Evolutionary conservation across 306 rosid species (phyloP), one percentile per base, ranked within the genome.

Genomic region (Dryas drummondii): DNA sequence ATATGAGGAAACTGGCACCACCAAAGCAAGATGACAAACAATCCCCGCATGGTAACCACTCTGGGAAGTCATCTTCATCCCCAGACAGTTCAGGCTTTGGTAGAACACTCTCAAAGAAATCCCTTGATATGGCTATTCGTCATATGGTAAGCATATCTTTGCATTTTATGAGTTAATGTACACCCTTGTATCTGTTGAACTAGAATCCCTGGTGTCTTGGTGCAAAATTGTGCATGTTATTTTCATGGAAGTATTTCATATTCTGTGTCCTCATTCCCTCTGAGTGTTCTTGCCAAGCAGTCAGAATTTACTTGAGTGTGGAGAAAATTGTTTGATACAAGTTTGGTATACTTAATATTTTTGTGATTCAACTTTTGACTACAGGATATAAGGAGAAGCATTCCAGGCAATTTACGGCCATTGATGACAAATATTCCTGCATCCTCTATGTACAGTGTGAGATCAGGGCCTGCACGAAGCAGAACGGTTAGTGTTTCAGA

Each of bases 401-500:
- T 91, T 85, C 96, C 98, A 44, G 93, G 92, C 67, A 91, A 83
- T 80, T 76, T 93, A 73, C 89, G 98, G 72, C 98, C 98, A 16
- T 79, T 91, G 77, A 93, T 93, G 97, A 91, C 97, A 83, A 93
- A 93, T 80, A 93, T 93, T 80, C 98, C 98, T 41, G 97, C 98
- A 72, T 93, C 98, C 57, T 91, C 98, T 44, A 85, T 93, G 97
- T 91, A 91, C 77, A 93, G 97, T 41, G 96, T 93, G 86, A 85
- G 98, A 80, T 89, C 97, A 40, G 97, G 97, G 72, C 83, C 96
- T 66, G 85, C 86, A 19, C 91, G 93, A 77, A 87, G 97, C 83
- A 88, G 92, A 85, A 86, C 96, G 46, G 58, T 93, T 68, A 89
- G 97, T 64, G 88, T 89, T 76, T 91, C 93, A 5, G 97, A 87